Percentiles rank a stretch among this genome's conserved stretches.
Conservation (phyloP, 1,284 basidiomycete genomes). For the Apiotrichum siamense region DNA sequence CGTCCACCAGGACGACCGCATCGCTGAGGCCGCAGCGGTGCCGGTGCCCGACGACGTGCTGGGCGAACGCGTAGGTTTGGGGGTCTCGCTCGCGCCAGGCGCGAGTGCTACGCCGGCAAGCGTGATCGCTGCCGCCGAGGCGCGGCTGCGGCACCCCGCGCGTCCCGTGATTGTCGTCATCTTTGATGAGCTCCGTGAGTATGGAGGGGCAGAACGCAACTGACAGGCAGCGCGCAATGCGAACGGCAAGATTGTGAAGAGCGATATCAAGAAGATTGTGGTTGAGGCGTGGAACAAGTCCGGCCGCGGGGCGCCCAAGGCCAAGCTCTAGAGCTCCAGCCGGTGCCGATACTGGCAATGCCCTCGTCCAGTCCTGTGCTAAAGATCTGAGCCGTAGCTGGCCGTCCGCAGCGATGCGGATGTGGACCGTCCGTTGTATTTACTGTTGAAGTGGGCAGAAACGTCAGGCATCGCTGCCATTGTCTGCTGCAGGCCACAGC, state of each 20-base stretch:
- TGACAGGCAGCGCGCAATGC: conserved; percentile 11
- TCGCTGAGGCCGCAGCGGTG: conserved; percentile 36
- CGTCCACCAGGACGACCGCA: conserved; percentile 27
- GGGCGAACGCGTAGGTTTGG: conserved; percentile 38
- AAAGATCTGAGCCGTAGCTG: too few relatives aligned
- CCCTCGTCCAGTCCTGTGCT: too few relatives aligned
- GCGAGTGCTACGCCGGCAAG: conserved; percentile 4
- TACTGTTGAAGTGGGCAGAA: too few relatives aligned
- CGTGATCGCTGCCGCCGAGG: background rate
- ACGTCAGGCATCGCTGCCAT: too few relatives aligned
- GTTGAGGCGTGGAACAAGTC: conserved; percentile 5
- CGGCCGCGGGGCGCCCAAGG: background rate
- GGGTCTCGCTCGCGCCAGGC: conserved; percentile 25
- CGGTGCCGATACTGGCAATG: too few relatives aligned
- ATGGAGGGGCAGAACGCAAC: background rate
- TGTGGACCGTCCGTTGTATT: too few relatives aligned
- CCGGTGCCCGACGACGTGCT: conserved; percentile 30
- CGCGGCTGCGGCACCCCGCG: conserved; percentile 7
- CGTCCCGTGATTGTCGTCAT: conserved; percentile 11
- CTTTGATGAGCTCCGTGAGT: conserved; percentile 5
- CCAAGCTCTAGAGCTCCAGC: conserved; percentile 3
- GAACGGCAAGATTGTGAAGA: conserved; percentile 20
- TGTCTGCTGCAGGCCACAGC: too few relatives aligned
- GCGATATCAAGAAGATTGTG: conserved; percentile 15
- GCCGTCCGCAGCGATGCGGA: too few relatives aligned